A percentile compares a stretch with the other conserved stretches of the same genome.
These are phyloP conservation scores for Trypanosoma cruzi DNA, from an alignment of 208 protist species.

Conservation along the genomic window DNA sequence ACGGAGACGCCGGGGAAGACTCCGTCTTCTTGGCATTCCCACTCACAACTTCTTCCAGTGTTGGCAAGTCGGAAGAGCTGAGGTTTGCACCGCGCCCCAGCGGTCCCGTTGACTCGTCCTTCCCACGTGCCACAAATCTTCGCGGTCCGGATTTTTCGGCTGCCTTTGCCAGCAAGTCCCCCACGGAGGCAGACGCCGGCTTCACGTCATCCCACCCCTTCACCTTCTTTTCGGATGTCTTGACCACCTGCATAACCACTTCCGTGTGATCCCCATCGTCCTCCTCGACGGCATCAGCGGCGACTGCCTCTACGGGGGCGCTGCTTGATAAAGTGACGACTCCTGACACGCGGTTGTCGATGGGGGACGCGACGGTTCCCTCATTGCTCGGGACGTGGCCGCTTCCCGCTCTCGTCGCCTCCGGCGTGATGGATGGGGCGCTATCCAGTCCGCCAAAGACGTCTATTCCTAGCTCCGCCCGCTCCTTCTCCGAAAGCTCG, in stretches of 20 bases:
- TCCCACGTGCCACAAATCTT: slow-evolving; percentile 79
- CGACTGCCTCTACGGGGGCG: not conserved
- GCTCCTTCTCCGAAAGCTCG: slow-evolving; percentile 39
- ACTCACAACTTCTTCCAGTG: slow-evolving; percentile 57
- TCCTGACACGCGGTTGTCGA: not conserved
- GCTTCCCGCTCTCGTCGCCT: not conserved
- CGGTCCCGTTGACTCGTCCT: slow-evolving; percentile 57
- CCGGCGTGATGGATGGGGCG: not conserved
- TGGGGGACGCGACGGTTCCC: not conserved
- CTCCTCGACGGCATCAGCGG: not conserved
- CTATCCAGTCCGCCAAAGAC: slow-evolving; percentile 25
- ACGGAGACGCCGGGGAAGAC: no score
- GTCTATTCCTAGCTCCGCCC: slow-evolving; percentile 45
- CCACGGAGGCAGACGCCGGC: slow-evolving; percentile 8
- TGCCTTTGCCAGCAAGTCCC: slow-evolving; percentile 12
- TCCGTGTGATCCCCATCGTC: not conserved
- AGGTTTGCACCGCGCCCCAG: slow-evolving; percentile 28
- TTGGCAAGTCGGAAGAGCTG: slow-evolving; percentile 57
- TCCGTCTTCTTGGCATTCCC: slow-evolving; percentile 33
- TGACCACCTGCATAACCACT: slow-evolving; percentile 34
- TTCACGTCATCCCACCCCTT: slow-evolving; percentile 65
- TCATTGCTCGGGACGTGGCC: not conserved
- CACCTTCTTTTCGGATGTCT: slow-evolving; percentile 30
- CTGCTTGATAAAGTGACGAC: not conserved
- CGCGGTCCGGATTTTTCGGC: slow-evolving; percentile 33